These are phyloP conservation scores for Atkinsonella hypoxylon DNA, from an alignment of 2,329 filamentous ascomycete species.

Conservation along the genomic window DNA sequence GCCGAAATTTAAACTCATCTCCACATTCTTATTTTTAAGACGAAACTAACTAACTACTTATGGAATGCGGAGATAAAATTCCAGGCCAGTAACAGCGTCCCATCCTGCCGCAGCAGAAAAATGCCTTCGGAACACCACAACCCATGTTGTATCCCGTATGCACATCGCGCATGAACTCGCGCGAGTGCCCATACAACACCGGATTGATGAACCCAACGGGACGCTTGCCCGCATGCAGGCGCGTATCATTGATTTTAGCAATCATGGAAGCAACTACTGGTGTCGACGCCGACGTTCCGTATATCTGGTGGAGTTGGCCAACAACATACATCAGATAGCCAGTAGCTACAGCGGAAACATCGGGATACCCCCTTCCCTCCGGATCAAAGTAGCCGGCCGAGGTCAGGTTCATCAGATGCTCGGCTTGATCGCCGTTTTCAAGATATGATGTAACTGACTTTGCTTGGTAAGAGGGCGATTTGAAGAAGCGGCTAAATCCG, in stretches of 20 bases:
- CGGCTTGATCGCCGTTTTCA: conserved; percentile 21
- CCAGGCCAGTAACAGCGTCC: conserved; percentile 29
- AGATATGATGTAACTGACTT: conserved; percentile 33
- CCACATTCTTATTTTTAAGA: too few species aligned
- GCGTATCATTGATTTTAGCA: conserved; percentile 50
- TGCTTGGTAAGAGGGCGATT: conserved; percentile 31
- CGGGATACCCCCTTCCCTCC: conserved; percentile 45
- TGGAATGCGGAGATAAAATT: conserved; percentile 8
- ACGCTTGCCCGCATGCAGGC: conserved; percentile 38
- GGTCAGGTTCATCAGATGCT: conserved; percentile 10
- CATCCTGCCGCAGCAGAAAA: conserved; percentile 14
- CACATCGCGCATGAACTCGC: conserved; percentile 20
- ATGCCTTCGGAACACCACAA: conserved; percentile 1
- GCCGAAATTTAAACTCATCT: too few species aligned
- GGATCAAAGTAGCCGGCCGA: conserved; percentile 28
- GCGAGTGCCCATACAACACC: conserved; percentile 36
- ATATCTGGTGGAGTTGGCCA: conserved; percentile 13
- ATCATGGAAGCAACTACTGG: conserved; percentile 53
- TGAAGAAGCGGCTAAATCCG: conserved; percentile 37
- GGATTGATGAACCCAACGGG: conserved; percentile 49
- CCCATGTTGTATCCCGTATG: conserved; percentile 4
- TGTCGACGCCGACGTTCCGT: conserved; percentile 39
- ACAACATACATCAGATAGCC: conserved; percentile 21
- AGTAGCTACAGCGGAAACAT: conserved; percentile 42
- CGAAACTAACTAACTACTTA: too few species aligned